phyloP scores from a whole-genome alignment of 148 eudicot genomes.

The Camellia sinensis region DNA sequence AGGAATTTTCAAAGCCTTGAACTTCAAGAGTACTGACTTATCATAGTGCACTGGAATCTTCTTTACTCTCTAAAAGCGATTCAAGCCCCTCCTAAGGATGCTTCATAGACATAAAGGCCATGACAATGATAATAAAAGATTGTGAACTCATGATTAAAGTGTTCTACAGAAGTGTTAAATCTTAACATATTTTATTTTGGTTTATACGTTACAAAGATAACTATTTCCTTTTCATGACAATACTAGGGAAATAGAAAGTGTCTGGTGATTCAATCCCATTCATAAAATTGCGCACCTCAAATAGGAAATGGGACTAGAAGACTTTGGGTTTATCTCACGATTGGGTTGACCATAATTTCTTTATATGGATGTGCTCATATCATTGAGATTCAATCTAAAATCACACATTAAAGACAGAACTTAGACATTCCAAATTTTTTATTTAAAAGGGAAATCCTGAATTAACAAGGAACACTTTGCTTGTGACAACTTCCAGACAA shows the following conservation, averaged over 20 bases:
- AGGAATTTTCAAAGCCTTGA: not conserved
- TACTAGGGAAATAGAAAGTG: not conserved
- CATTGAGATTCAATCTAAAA: no score
- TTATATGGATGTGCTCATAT: no score
- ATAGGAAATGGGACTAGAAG: no score
- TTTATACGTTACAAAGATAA: not conserved
- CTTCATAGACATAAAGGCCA: not conserved
- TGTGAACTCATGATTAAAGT: not conserved
- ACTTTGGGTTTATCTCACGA: no score
- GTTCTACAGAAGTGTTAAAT: not conserved
- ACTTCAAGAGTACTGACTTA: not conserved
- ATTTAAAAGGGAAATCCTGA: no score
- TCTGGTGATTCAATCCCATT: not conserved
- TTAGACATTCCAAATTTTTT: no score
- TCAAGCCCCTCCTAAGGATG: not conserved
- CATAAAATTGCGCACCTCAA: not conserved
- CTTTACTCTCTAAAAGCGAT: not conserved
- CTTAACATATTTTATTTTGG: not conserved
- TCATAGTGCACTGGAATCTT: not conserved
- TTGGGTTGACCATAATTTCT: no score
- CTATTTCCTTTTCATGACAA: no score
- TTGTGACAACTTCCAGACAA: no score
- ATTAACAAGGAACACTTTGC: no score
- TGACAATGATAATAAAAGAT: not conserved
- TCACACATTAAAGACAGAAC: no score